Conservation (phyloP, 768 basidiomycete species). For the Lactarius deliciosus region DNA sequence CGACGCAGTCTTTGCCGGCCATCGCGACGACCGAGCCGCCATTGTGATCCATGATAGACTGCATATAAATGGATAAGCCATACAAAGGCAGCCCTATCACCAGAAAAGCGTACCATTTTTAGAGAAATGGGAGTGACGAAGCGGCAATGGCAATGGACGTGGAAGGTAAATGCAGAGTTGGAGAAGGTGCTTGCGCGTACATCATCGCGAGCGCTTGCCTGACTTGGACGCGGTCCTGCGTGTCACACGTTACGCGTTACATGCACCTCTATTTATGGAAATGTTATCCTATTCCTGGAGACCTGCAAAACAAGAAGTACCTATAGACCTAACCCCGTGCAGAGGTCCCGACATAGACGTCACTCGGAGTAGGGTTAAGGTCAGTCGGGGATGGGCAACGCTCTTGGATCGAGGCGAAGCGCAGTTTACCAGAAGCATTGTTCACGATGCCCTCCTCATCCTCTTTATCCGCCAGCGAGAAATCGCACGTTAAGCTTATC, state of each 20-base stretch:
- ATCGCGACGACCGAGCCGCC: constrained; percentile 99
- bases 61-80: background rate
- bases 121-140: background rate
- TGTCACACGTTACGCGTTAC: constrained; percentile 16
- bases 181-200: constrained; percentile 19
- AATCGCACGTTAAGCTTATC: constrained; percentile 66
- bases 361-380: background rate
- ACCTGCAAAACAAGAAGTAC: too few species aligned
- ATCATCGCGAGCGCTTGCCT: background rate
- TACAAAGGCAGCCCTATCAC: background rate
- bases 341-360: too few species aligned
- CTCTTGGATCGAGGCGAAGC: background rate
- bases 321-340: too few species aligned
- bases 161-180: constrained; percentile 4
- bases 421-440: background rate
- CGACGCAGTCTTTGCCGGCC: constrained; percentile 98
- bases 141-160: constrained; percentile 10
- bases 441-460: constrained; percentile 68
- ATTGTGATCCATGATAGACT: constrained; percentile 93
- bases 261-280: background rate
- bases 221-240: constrained; percentile 9
- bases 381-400: background rate
- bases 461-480: constrained; percentile 72
- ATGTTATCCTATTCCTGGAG: too few species aligned
- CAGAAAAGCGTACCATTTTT: constrained; percentile 23